Evolutionary conservation across 352 stramenopile genomes (phyloP), one percentile per base, ranked within the genome.

Genomic region (Globisporangium rhizosaccharum): DNA sequence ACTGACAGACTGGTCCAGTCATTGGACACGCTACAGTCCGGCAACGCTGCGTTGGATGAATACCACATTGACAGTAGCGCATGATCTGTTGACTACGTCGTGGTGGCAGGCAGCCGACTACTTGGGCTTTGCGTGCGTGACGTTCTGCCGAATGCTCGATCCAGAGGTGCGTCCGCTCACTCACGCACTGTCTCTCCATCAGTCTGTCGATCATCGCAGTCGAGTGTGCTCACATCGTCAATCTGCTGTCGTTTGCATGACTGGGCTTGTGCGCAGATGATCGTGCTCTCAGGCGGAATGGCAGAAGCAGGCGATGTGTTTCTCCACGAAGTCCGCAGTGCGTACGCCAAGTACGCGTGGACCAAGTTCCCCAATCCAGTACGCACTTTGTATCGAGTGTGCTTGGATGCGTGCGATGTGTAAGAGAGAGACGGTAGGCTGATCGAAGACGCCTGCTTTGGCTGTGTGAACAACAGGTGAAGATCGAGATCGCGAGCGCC

Each of bases 81-180:
- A 14, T 63, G 49, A 42, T n/a, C 28, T 3, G 28, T 33, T 3
- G 28, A 33, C 28, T 39, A 30, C 42, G 42, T 23, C 23, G 20
- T 26, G 17, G 4, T 36, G 20, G 51, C 51, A 93, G 76, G 82
- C 77, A 23, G 85, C 82, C 7, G 85, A 94, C 57, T 92, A 87
- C 56, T 66, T 94, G 52, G 85, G 85, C 37, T 89, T 92, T 61
- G 85, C 85, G 14, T 94, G 82, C 46, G 85, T 94, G 28, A 90
- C 68, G 18, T 90, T 92, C 39, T 87, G 75, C 46, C 75, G 85
- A 51, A 85, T 80, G 41, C 58, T 94, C 23, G 82, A 94, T 57
- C 79, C 81, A 3, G 73, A 94, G 72, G 80, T 90, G 68, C 51
- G 45, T n/a, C 7, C 39, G 15, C 17, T n/a, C 4, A 4, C 2